Conservation (phyloP, 148 eudicot species). For the Talinum fruticosum region DNA sequence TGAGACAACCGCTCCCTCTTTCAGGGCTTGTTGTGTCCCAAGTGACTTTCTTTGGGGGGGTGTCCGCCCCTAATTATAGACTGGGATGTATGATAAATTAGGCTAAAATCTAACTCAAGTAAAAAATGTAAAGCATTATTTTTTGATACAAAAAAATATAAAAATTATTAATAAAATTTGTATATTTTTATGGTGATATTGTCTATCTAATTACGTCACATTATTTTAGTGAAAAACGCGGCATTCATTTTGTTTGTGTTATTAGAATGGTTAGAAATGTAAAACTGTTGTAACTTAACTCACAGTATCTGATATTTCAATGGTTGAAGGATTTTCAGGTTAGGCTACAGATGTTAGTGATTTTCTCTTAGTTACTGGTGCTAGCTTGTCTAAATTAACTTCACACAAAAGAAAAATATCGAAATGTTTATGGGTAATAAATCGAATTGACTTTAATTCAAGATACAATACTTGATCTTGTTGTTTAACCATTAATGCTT, state of each 20-base stretch:
- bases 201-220: too few species aligned
- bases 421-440: constrained; percentile 12
- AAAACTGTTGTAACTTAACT: not conserved
- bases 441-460: constrained; percentile 20
- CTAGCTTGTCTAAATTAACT: constrained; percentile 3
- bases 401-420: constrained; percentile 11
- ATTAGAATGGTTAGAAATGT: too few species aligned
- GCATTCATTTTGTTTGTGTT: too few species aligned
- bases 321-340: constrained; percentile 9
- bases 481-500: not conserved
- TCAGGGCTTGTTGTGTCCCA: too few species aligned
- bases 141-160: too few species aligned
- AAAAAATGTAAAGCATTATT: not conserved
- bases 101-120: not conserved
- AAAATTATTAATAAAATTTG: too few species aligned
- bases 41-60: too few species aligned
- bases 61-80: too few species aligned
- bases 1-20: too few species aligned
- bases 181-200: too few species aligned
- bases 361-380: not conserved
- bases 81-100: too few species aligned
- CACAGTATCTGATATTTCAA: not conserved
- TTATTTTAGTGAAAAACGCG: too few species aligned
- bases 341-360: not conserved
- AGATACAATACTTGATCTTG: constrained; percentile 18